These are phyloP conservation scores for Xylariales sp. DNA, from an alignment of 2,329 filamentous ascomycete species.

Conservation along the genomic window DNA sequence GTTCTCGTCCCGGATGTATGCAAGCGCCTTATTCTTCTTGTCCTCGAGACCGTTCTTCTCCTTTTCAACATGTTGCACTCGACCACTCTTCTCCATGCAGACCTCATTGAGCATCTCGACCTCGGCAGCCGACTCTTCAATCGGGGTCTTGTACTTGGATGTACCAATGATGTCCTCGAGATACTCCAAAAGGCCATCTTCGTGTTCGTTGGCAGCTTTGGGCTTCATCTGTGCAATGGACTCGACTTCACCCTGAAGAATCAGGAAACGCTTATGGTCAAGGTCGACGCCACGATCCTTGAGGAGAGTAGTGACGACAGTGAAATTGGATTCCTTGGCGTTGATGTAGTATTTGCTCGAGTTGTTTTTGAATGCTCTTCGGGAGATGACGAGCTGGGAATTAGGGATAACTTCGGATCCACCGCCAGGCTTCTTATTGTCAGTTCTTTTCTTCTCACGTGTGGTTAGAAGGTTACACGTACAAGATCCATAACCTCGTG, in stretches of 20 bases:
- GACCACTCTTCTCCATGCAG: constrained; percentile 88
- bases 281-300: constrained; percentile 87
- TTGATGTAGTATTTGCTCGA: constrained; percentile 98
- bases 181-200: constrained; percentile 93
- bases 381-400: constrained; percentile 81
- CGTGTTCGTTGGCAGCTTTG: constrained; percentile 90
- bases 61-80: constrained; percentile 97
- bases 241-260: constrained; percentile 95
- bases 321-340: constrained; percentile 83
- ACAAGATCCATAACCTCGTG: constrained; percentile 87
- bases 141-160: constrained; percentile 95
- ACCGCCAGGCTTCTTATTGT: constrained; percentile 54
- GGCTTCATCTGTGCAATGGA: constrained; percentile 99
- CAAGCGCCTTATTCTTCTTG: constrained; percentile 91
- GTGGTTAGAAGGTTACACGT: constrained; percentile 18
- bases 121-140: constrained; percentile 87
- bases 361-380: constrained; percentile 95
- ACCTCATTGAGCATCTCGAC: constrained; percentile 92
- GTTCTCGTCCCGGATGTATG: constrained; percentile 88
- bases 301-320: constrained; percentile 80
- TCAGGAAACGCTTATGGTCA: constrained; percentile 96
- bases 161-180: constrained; percentile 98
- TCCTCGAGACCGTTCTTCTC: constrained; percentile 90
- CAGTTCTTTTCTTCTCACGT: constrained; percentile 27
- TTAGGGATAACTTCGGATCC: constrained; percentile 73